Evolutionary conservation across 2,329 filamentous ascomycete species (phyloP).

Genomic region (Exophiala lecanii-corni): DNA sequence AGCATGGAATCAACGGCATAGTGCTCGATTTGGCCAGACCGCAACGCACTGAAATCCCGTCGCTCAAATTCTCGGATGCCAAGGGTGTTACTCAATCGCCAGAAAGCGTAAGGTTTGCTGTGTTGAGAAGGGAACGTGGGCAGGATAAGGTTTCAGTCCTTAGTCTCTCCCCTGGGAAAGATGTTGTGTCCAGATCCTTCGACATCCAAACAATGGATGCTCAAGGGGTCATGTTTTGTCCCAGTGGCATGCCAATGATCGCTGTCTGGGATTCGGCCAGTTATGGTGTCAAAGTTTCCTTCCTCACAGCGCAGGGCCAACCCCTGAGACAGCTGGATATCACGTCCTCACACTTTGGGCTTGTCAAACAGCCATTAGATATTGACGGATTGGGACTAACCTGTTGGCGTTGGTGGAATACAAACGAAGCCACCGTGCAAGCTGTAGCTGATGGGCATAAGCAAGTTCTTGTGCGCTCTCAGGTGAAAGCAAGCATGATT

Average conservation of each 20-base stretch:
- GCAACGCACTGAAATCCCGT: conserved; percentile 20
- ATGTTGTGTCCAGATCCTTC: conserved; percentile 17
- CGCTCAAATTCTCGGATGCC: conserved; percentile 20
- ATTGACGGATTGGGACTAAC: conserved; percentile 16
- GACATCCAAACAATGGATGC: conserved; percentile 20
- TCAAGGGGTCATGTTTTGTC: conserved; percentile 22
- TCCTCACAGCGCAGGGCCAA: conserved; percentile 24
- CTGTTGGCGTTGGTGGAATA: conserved; percentile 10
- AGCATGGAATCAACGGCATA: conserved; percentile 14
- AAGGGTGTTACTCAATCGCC: conserved; percentile 11
- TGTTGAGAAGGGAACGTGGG: conserved; percentile 19
- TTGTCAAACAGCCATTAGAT: not conserved
- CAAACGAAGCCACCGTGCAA: conserved; percentile 10
- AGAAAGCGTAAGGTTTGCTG: conserved; percentile 12
- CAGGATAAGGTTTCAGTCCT: conserved; percentile 22
- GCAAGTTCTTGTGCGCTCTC: conserved; percentile 17
- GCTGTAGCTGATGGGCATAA: conserved; percentile 15
- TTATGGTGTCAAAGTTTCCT: conserved; percentile 20
- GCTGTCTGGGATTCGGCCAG: conserved; percentile 20
- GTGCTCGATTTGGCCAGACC: conserved; percentile 20
- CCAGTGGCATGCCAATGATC: conserved; percentile 16
- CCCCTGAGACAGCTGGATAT: conserved; percentile 22
- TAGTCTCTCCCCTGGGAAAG: conserved; percentile 6
- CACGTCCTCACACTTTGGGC: conserved; percentile 1
- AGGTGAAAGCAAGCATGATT: conserved; percentile 11